Evolutionary conservation across 2,329 filamentous ascomycete genomes (phyloP), one percentile per base, ranked within the genome.

Genomic region (Conoideocrella luteorostrata): DNA sequence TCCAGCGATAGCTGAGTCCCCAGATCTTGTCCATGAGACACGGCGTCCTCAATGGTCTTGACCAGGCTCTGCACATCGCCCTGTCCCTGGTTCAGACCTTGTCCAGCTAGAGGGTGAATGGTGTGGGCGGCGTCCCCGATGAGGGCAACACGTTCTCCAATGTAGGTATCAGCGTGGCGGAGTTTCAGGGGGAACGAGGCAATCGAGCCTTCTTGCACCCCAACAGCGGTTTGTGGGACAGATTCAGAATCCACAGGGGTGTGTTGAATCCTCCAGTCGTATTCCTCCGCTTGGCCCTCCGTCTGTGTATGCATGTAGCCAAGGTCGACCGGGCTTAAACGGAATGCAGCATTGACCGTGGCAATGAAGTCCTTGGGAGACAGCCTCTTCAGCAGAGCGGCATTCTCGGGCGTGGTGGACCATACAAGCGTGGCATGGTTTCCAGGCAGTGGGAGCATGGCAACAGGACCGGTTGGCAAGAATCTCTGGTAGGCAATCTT

Each of bases 41-140:
- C 82, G 4, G 88, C 86, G 52, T 83, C 83, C 47, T 82, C 80
- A 40, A 98, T 85, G 1, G 82, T 82, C 49, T 74, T 75, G 6
- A 82, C 80, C 0, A 98, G 77, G 42, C 85, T 84, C 55, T 88
- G 82, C 1, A 93, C 86, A 60, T 98, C 93, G 15, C 81, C 89
- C 50, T 97, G 84, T 2, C 93, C 93, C 56, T 94, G 86, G 59
- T 98, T 98, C 12, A 98, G 73, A 1, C 93, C 93, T 64, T 97
- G 93, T 1, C 93, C 93, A 2, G 88, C 93, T 4, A 98, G 81
- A 0, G 93, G 93, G 62, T 98, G 93, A 51, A 95, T 82, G 2
- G 90, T 95, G 62, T 98, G 93, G 7, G 93, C 93, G 1, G 93
- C 93, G 52, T 98, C 93, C 48, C 93, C 93, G 28, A 98, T 80